Evolutionary conservation across 192 early-diverging fungal genomes (phyloP).

Genomic region (Umbelopsis isabellina): DNA sequence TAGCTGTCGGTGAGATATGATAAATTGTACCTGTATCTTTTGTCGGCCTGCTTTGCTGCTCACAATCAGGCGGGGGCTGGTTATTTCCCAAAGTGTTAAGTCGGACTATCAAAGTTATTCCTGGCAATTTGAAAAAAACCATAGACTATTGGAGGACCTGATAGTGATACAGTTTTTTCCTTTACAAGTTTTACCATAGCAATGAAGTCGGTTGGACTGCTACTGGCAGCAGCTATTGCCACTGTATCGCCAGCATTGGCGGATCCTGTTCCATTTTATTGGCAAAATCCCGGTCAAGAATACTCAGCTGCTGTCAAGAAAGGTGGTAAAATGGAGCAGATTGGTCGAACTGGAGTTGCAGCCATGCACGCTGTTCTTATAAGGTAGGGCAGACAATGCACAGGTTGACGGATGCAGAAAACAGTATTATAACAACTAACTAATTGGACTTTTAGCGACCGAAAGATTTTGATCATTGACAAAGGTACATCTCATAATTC

Average conservation of each 20-base stretch:
- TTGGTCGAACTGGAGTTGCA: constrained; percentile 48
- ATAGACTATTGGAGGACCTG: too few species aligned
- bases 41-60: too few species aligned
- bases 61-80: too few species aligned
- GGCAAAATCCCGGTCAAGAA: constrained; percentile 19
- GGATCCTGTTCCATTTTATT: constrained; percentile 24
- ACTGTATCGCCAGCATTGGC: not conserved
- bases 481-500: constrained; percentile 40
- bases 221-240: not conserved
- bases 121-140: too few species aligned
- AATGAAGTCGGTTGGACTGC: constrained; percentile 1
- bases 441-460: constrained; percentile 29
- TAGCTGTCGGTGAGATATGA: too few species aligned
- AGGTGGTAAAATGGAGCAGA: constrained; percentile 37
- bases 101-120: too few species aligned
- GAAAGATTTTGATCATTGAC: constrained; percentile 54
- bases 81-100: too few species aligned
- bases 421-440: not conserved
- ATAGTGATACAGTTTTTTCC: too few species aligned
- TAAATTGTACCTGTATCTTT: too few species aligned
- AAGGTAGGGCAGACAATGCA: constrained; percentile 19
- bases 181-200: not conserved
- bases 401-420: not conserved
- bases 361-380: constrained; percentile 56
- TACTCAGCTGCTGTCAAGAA: constrained; percentile 19